phyloP scores from a whole-genome alignment of 2,329 filamentous ascomycete species.

The Xylariales sp. region DNA sequence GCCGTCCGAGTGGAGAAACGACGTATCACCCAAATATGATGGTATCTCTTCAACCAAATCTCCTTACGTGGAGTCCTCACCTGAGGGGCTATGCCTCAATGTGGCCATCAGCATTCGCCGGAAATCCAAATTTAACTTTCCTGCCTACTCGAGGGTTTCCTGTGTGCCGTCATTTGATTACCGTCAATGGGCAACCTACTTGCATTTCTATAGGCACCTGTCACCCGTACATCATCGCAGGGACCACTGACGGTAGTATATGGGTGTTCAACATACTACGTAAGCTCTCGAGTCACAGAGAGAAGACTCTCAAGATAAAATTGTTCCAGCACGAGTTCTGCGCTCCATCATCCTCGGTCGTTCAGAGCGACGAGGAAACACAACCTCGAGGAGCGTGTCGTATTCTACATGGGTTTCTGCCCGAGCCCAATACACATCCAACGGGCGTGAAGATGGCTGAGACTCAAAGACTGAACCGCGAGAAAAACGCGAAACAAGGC shows the following conservation, averaged over 20 bases:
- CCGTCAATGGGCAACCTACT: constrained; percentile 61
- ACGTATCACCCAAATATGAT: constrained; percentile 64
- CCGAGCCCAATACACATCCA: constrained; percentile 62
- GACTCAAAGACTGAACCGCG: constrained; percentile 48
- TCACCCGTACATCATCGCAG: constrained; percentile 66
- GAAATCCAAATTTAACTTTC: constrained; percentile 65
- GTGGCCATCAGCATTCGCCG: constrained; percentile 64
- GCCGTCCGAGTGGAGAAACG: constrained; percentile 62
- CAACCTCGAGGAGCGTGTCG: constrained; percentile 60
- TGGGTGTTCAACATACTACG: constrained; percentile 61
- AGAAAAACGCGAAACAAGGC: constrained; percentile 47
- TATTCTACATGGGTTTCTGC: constrained; percentile 63
- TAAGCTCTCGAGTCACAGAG: constrained; percentile 56
- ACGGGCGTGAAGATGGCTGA: constrained; percentile 53
- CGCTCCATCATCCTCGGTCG: constrained; percentile 40
- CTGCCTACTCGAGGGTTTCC: constrained; percentile 65
- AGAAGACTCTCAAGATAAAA: constrained; percentile 56
- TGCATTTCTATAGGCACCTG: constrained; percentile 62
- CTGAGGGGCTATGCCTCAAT: constrained; percentile 65
- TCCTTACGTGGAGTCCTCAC: constrained; percentile 66
- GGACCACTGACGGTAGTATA: constrained; percentile 65
- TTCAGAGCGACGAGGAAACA: constrained; percentile 16
- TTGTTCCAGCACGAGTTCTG: constrained; percentile 67
- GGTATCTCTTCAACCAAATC: constrained; percentile 64
- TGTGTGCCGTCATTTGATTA: constrained; percentile 63